A percentile compares a stretch with the other conserved stretches of the same genome.
phyloP scores from a whole-genome alignment of 1,284 basidiomycete species.

The Cutaneotrichosporon cavernicola region DNA sequence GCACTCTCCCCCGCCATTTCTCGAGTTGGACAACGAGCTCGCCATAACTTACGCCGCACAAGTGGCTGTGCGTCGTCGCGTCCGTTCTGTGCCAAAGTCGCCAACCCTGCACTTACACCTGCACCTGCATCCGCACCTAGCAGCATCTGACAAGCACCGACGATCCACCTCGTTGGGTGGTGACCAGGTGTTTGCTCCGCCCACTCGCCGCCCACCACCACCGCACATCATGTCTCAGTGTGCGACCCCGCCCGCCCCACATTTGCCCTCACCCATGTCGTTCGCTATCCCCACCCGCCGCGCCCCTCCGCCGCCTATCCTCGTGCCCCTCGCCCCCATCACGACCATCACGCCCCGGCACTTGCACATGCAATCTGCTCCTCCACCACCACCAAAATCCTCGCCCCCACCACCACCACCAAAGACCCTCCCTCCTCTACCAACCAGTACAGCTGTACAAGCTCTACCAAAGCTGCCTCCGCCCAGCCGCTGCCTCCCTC shows the following conservation, averaged over 20 bases:
- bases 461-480: not conserved
- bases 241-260: not conserved
- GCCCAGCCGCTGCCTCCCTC: not conserved
- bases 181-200: not conserved
- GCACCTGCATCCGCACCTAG: no score
- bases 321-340: constrained; percentile 4
- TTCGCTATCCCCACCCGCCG: not conserved
- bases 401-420: not conserved
- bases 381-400: not conserved
- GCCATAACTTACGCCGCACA: constrained; percentile 1
- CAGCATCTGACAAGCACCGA: constrained; percentile 1
- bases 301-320: constrained; percentile 8
- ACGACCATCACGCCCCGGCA: not conserved
- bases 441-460: no score
- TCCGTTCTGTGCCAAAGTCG: not conserved
- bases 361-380: not conserved
- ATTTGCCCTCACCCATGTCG: not conserved
- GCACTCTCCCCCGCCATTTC: not conserved
- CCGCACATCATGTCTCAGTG: not conserved
- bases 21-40: not conserved
- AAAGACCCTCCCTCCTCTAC: not conserved
- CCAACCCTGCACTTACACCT: not conserved
- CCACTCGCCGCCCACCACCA: not conserved
- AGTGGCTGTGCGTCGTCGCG: constrained; percentile 5
- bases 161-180: constrained; percentile 8